Evolutionary conservation across 345 rosid species (phyloP).

Genomic region (Durio zibethinus): DNA sequence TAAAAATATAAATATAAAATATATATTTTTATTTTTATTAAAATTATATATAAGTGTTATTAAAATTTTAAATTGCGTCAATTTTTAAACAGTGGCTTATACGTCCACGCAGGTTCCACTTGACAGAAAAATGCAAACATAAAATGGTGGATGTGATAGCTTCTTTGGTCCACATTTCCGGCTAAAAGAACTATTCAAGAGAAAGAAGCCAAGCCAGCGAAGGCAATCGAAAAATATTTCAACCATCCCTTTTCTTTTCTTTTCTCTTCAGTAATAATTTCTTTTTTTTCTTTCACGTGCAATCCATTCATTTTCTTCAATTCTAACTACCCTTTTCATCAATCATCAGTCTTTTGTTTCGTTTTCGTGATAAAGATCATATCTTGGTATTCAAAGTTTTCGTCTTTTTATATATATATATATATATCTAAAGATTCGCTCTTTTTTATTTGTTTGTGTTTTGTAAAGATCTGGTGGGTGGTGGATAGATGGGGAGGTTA

Average conservation of each 20-base stretch:
- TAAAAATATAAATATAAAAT: too few species aligned
- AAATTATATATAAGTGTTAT: too few species aligned
- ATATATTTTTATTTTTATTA: too few species aligned
- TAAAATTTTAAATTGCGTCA: too few species aligned
- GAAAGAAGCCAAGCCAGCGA: not conserved
- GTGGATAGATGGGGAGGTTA: slow-evolving; percentile 77
- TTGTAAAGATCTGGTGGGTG: slow-evolving; percentile 23
- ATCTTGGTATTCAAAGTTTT: slow-evolving; percentile 14
- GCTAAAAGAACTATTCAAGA: slow-evolving; percentile 6
- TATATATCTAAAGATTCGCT: slow-evolving; percentile 1
- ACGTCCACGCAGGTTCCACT: slow-evolving; percentile 29
- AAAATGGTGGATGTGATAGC: slow-evolving; percentile 20
- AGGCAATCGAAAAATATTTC: not conserved
- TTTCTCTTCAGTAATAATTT: not conserved
- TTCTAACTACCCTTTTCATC: not conserved
- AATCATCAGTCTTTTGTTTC: not conserved
- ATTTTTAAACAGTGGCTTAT: slow-evolving; percentile 20
- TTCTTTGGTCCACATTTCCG: slow-evolving; percentile 23
- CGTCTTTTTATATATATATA: not conserved
- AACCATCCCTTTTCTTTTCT: not conserved
- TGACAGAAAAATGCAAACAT: not conserved
- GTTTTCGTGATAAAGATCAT: not conserved
- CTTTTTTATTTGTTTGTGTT: not conserved
- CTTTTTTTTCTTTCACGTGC: not conserved
- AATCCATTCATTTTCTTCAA: slow-evolving; percentile 3